Evolutionary conservation across 352 stramenopile species (phyloP).

Genomic region (Globisporangium okanoganense): DNA sequence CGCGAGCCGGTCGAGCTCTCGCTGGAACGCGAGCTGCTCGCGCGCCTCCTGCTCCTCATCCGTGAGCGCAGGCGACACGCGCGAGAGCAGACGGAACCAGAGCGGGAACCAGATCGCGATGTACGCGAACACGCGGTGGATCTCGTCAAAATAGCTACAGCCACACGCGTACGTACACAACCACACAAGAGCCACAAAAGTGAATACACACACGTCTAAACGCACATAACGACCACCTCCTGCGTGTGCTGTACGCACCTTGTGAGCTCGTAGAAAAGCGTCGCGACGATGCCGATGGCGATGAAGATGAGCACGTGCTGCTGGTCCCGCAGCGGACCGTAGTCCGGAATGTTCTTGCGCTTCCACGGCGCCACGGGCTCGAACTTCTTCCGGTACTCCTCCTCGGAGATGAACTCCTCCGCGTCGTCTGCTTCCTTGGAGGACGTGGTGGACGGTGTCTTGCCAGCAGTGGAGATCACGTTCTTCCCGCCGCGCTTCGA

Average conservation of each 20-base stretch:
- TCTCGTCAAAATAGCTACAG: slow-evolving; percentile 68
- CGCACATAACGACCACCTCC: not conserved
- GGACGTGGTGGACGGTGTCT: not conserved
- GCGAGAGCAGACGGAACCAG: slow-evolving; percentile 69
- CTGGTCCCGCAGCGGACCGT: slow-evolving; percentile 56
- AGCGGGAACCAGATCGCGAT: slow-evolving; percentile 77
- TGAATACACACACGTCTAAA: not conserved
- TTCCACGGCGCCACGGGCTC: slow-evolving; percentile 84
- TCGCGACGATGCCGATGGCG: slow-evolving; percentile 57
- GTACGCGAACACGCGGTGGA: slow-evolving; percentile 72
- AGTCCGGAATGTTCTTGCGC: slow-evolving; percentile 73
- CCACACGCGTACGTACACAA: not conserved
- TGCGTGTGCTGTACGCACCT: slow-evolving; percentile 22
- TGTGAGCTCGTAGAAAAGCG: slow-evolving; percentile 67
- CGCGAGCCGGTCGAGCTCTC: slow-evolving; percentile 41
- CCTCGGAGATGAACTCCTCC: slow-evolving; percentile 40
- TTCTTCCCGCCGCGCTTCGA: slow-evolving; percentile 15
- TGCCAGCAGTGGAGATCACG: not conserved
- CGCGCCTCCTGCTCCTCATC: slow-evolving; percentile 53
- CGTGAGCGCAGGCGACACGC: slow-evolving; percentile 54
- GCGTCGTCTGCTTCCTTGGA: slow-evolving; percentile 14
- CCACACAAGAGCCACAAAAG: not conserved
- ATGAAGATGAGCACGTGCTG: slow-evolving; percentile 69
- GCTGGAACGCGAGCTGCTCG: slow-evolving; percentile 45
- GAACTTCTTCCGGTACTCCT: slow-evolving; percentile 56